A percentile compares a stretch with the other conserved stretches of the same genome.
phyloP scores from a whole-genome alignment of 192 early-diverging fungal genomes.

The Piromyces sp. region DNA sequence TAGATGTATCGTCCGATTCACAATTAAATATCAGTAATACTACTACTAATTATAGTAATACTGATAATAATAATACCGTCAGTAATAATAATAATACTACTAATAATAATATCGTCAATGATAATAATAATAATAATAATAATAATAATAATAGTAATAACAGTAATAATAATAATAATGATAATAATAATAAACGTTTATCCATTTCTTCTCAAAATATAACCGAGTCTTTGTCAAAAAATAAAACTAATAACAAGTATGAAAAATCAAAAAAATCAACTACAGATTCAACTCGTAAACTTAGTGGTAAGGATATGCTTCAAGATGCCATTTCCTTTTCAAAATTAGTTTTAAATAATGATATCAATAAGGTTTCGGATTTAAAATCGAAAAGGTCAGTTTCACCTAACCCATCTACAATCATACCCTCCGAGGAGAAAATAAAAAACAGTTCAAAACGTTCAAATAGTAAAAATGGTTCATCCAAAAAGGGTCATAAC shows the following conservation, averaged over 20 bases:
- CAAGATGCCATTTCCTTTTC: background rate
- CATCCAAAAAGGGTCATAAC: background rate
- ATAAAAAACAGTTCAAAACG: background rate
- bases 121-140: background rate
- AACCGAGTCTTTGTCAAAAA: background rate
- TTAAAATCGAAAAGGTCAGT: background rate
- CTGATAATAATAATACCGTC: background rate
- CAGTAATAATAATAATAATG: too few species aligned
- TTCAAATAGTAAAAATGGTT: background rate
- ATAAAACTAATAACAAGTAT: background rate
- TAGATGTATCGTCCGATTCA: background rate
- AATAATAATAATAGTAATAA: too few species aligned
- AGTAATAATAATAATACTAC: too few species aligned
- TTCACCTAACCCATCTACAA: background rate
- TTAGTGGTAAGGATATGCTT: background rate
- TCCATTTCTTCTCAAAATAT: too few species aligned
- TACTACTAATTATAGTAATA: too few species aligned
- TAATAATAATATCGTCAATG: too few species aligned
- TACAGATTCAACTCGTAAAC: background rate
- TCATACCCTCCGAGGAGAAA: background rate
- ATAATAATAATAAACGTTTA: background rate
- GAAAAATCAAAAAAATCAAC: too few species aligned
- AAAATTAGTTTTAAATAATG: background rate
- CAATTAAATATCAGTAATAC: background rate
- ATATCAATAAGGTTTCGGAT: background rate